These are phyloP conservation scores for Magnolia sinica DNA, from an alignment of 164 flowering plant species.

Conservation along the genomic window DNA sequence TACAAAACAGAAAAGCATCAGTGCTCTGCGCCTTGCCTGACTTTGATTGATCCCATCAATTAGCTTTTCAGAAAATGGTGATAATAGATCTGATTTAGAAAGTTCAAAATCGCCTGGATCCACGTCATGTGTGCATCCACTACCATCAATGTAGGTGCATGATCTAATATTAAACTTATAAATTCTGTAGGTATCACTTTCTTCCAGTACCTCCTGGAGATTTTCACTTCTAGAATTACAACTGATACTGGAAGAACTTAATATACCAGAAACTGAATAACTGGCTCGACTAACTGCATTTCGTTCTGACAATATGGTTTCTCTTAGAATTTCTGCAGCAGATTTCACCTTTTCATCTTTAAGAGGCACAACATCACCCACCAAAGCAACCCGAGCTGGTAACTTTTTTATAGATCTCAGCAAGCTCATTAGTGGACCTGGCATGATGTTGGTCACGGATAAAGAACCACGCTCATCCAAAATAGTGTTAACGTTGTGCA, in stretches of 20 bases:
- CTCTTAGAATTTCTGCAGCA: slow-evolving; percentile 45
- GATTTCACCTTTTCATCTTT: slow-evolving; percentile 48
- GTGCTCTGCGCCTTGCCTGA: slow-evolving; percentile 71
- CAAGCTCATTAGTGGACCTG: slow-evolving; percentile 63
- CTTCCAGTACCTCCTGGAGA: slow-evolving; percentile 56
- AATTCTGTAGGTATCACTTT: slow-evolving; percentile 30
- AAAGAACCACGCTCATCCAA: slow-evolving; percentile 87
- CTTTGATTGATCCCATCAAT: slow-evolving; percentile 89
- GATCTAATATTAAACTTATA: slow-evolving; percentile 67
- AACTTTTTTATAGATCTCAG: slow-evolving; percentile 60
- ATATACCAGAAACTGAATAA: slow-evolving; percentile 68
- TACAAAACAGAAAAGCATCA: slow-evolving; percentile 69
- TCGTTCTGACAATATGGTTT: slow-evolving; percentile 46
- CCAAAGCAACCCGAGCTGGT: slow-evolving; percentile 80
- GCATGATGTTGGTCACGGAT: slow-evolving; percentile 59
- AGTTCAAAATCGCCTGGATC: slow-evolving; percentile 41
- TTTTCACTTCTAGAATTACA: slow-evolving; percentile 50
- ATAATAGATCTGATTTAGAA: slow-evolving; percentile 53
- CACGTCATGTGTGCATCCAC: slow-evolving; percentile 58
- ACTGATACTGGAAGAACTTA: slow-evolving; percentile 54
- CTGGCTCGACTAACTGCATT: slow-evolving; percentile 40
- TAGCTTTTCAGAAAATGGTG: slow-evolving; percentile 54
- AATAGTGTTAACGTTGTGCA: slow-evolving; percentile 69
- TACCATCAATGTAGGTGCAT: slow-evolving; percentile 59
- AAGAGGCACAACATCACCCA: slow-evolving; percentile 68